A percentile compares a stretch with the other conserved stretches of the same genome.
phyloP scores from a whole-genome alignment of 768 basidiomycete genomes.

The Solioccasus polychromus region DNA sequence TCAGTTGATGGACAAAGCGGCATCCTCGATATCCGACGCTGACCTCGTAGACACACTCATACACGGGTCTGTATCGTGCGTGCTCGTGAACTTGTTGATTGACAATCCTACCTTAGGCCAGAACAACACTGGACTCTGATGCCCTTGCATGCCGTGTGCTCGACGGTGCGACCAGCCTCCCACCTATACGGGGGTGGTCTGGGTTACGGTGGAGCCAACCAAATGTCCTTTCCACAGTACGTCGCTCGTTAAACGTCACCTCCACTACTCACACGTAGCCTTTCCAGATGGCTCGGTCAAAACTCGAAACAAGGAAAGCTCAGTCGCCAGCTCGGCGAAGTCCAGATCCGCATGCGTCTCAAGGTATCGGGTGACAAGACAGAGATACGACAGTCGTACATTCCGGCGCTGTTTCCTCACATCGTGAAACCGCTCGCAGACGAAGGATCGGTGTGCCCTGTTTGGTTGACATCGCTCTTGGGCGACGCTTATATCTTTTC shows the following conservation, averaged over 20 bases:
- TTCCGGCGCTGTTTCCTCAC: conserved; percentile 83
- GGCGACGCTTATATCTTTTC: background rate
- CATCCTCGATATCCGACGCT: conserved; percentile 90
- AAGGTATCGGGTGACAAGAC: conserved; percentile 86
- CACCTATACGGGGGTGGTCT: conserved; percentile 71
- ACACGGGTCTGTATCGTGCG: conserved; percentile 61
- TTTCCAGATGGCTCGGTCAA: conserved; percentile 95
- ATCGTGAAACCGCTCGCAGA: conserved; percentile 79
- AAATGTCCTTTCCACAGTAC: conserved; percentile 82
- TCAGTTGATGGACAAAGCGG: conserved; percentile 80
- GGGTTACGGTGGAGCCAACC: conserved; percentile 63
- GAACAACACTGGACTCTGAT: conserved; percentile 97
- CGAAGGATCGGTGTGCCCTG: conserved; percentile 61
- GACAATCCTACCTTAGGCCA: conserved; percentile 44
- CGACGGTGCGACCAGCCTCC: conserved; percentile 85
- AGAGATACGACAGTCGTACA: conserved; percentile 89
- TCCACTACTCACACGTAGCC: background rate
- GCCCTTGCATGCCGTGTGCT: conserved; percentile 90
- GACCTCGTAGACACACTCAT: conserved; percentile 93
- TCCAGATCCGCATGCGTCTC: conserved; percentile 94
- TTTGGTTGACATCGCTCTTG: background rate
- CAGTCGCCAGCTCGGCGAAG: conserved; percentile 74
- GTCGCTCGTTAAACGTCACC: conserved; percentile 25
- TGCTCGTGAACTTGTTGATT: background rate
- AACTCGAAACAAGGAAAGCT: conserved; percentile 93